Conservation (phyloP, 805 yeast genomes). For the Candida takata region DNA sequence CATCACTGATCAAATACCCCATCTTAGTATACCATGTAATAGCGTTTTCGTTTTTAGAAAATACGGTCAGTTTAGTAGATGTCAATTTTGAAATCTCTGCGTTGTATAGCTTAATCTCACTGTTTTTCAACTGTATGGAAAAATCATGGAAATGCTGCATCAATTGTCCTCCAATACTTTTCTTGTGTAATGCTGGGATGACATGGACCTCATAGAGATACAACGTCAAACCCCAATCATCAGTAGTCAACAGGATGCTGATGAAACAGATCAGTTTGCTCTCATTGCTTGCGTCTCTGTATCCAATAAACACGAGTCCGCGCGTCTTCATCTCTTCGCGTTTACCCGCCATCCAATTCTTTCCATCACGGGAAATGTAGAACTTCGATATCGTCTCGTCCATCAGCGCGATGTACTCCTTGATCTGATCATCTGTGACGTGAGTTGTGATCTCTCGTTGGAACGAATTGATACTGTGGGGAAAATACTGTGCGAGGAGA, state of each 20-base stretch:
- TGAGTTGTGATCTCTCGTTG: neutral
- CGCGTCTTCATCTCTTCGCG: conserved; percentile 36
- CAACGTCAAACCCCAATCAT: conserved; percentile 32
- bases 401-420: conserved; percentile 2
- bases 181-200: conserved; percentile 26
- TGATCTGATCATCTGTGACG: neutral
- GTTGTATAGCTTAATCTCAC: conserved; percentile 1
- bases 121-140: conserved; percentile 12
- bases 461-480: neutral
- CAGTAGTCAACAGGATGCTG: conserved; percentile 38
- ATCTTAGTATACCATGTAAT: conserved; percentile 34
- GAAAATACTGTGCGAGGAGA: neutral
- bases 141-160: conserved; percentile 31
- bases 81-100: conserved; percentile 5
- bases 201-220: conserved; percentile 57
- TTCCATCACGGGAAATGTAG: conserved; percentile 14
- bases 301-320: conserved; percentile 13
- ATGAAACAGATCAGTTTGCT: conserved; percentile 33
- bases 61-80: conserved; percentile 40
- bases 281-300: no score
- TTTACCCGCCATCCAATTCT: conserved; percentile 27
- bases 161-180: conserved; percentile 33
- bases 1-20: conserved; percentile 32
- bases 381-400: conserved; percentile 13
- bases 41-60: conserved; percentile 37